Conservation (phyloP, 2,329 filamentous ascomycete genomes). For the Microdochium trichocladiopsis region DNA sequence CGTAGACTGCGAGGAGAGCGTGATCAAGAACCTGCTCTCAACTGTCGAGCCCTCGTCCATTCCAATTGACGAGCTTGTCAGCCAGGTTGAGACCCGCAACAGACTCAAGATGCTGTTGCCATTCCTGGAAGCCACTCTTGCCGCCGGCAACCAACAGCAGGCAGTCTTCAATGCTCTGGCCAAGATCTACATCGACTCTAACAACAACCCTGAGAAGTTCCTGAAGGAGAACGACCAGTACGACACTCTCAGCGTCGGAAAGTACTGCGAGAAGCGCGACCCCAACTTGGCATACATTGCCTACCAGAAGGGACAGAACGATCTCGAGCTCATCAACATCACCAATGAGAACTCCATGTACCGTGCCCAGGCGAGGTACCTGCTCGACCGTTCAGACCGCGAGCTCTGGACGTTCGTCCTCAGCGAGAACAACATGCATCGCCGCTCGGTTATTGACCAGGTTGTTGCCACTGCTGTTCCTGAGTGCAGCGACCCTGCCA, state of each 20-base stretch:
- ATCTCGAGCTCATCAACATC: constrained; percentile 92
- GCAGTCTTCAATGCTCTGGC: constrained; percentile 95
- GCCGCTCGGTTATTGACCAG: constrained; percentile 89
- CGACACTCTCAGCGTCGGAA: constrained; percentile 84
- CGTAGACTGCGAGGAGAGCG: constrained; percentile 92
- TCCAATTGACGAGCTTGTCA: constrained; percentile 88
- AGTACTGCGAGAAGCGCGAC: constrained; percentile 98
- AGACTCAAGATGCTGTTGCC: constrained; percentile 90
- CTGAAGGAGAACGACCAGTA: constrained; percentile 96
- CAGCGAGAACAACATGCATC: constrained; percentile 91
- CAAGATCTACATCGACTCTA: constrained; percentile 99
- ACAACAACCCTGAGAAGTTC: constrained; percentile 97
- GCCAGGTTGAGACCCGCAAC: constrained; percentile 93
- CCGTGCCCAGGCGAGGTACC: constrained; percentile 91
- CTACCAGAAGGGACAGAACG: constrained; percentile 94
- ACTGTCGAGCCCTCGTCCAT: constrained; percentile 81
- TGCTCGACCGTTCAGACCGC: constrained; percentile 79
- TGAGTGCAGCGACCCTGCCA: constrained; percentile 85
- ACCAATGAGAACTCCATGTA: constrained; percentile 99
- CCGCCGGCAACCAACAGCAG: constrained; percentile 88
- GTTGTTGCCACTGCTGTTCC: constrained; percentile 93
- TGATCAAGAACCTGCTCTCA: constrained; percentile 85
- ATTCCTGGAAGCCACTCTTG: constrained; percentile 89
- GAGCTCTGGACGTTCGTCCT: constrained; percentile 96
- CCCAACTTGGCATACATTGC: constrained; percentile 93